Conservation (phyloP, 495 filamentous ascomycete species). For the Haplographium delicatum region DNA sequence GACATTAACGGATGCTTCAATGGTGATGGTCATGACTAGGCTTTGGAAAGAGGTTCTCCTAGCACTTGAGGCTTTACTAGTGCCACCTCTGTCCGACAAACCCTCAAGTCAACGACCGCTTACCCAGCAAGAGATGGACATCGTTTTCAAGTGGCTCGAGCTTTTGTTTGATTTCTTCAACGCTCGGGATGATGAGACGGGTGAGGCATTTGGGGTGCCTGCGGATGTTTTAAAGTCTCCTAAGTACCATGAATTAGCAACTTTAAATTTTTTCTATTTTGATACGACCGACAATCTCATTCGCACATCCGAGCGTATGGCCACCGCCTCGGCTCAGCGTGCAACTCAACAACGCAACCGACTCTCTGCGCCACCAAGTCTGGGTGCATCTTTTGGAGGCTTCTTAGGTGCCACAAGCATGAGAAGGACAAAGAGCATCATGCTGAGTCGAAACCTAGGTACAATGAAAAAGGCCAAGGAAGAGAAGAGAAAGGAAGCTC, state of each 20-base stretch:
- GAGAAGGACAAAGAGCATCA: conserved; percentile 83
- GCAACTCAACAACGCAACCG: conserved; percentile 68
- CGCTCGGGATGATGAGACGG: conserved; percentile 79
- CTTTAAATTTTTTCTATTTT: conserved; percentile 97
- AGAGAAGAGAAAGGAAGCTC: conserved; percentile 89
- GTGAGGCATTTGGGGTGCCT: conserved; percentile 81
- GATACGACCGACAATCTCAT: conserved; percentile 88
- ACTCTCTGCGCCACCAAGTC: conserved; percentile 62
- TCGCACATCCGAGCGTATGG: conserved; percentile 91
- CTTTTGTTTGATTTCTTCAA: conserved; percentile 94
- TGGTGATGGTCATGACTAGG: conserved; percentile 96
- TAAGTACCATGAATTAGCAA: conserved; percentile 96
- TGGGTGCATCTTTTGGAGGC: conserved; percentile 52
- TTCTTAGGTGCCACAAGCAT: conserved; percentile 66
- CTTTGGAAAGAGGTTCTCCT: conserved; percentile 96
- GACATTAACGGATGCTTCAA: conserved; percentile 85
- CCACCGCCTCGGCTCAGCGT: conserved; percentile 75
- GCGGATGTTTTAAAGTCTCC: conserved; percentile 88
- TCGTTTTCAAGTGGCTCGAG: conserved; percentile 93
- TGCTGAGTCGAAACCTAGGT: conserved; percentile 90
- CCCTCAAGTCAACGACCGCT: conserved; percentile 83
- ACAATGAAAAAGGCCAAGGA: conserved; percentile 95
- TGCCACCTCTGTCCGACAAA: conserved; percentile 94
- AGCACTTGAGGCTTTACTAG: conserved; percentile 83
- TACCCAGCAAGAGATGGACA: conserved; percentile 83